Evolutionary conservation across 306 rosid species (phyloP).

Genomic region (Vicia faba): DNA sequence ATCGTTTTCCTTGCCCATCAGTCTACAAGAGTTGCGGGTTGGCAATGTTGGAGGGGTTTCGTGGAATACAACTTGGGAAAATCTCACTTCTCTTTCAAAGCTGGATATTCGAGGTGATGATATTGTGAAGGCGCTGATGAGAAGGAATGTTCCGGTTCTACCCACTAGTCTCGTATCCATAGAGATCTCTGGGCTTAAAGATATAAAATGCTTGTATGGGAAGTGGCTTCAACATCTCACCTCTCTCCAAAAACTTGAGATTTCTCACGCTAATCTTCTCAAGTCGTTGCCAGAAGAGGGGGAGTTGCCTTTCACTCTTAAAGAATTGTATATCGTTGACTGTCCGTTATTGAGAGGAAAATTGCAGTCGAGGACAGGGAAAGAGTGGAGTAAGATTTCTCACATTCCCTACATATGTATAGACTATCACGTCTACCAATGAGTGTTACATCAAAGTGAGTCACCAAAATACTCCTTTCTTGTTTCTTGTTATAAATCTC

Average conservation of each 20-base stretch:
- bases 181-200: too few relatives aligned
- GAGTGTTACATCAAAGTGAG: background rate
- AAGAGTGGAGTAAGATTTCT: background rate
- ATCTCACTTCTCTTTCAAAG: too few relatives aligned
- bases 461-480: background rate
- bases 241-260: too few relatives aligned
- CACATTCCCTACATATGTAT: background rate
- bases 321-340: background rate
- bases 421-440: background rate
- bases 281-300: background rate
- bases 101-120: too few relatives aligned
- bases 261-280: too few relatives aligned
- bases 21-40: background rate
- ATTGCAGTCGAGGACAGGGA: background rate
- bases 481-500: background rate
- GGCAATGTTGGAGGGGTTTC: background rate
- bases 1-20: background rate
- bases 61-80: conserved; percentile 2
- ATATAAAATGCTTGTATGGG: too few relatives aligned
- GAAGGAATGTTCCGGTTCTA: too few relatives aligned
- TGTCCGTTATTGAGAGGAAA: background rate
- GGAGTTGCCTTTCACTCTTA: background rate
- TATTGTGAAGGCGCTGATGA: too few relatives aligned
- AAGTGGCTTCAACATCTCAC: too few relatives aligned
- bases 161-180: too few relatives aligned